phyloP scores from a whole-genome alignment of 2,329 filamentous ascomycete species.

The Lecanicillium sp. region DNA sequence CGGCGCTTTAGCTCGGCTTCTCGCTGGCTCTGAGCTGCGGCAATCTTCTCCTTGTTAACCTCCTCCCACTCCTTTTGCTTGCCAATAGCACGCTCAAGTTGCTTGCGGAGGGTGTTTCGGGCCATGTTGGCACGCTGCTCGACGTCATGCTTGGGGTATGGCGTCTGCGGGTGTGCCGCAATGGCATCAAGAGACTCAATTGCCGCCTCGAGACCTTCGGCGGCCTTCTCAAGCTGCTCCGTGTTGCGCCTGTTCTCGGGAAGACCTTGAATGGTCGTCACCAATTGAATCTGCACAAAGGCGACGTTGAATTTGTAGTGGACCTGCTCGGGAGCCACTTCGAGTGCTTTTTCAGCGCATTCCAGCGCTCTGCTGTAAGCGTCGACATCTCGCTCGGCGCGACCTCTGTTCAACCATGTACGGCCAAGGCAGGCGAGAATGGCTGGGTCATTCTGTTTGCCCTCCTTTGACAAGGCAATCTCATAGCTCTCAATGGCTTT shows the following conservation, averaged over 20 bases:
- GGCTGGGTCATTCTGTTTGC: slow-evolving; percentile 64
- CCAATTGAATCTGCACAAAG: slow-evolving; percentile 93
- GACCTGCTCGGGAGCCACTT: slow-evolving; percentile 72
- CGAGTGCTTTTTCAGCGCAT: slow-evolving; percentile 65
- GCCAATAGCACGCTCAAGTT: slow-evolving; percentile 78
- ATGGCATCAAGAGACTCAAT: slow-evolving; percentile 67
- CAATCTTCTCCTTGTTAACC: slow-evolving; percentile 82
- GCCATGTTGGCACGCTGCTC: slow-evolving; percentile 98
- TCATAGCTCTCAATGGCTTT: slow-evolving; percentile 96
- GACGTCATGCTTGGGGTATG: slow-evolving; percentile 84
- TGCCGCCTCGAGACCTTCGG: slow-evolving; percentile 74
- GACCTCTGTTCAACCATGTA: slow-evolving; percentile 78
- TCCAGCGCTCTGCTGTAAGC: slow-evolving; percentile 52
- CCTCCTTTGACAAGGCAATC: slow-evolving; percentile 70
- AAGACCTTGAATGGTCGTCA: slow-evolving; percentile 69
- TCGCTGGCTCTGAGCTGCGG: slow-evolving; percentile 70
- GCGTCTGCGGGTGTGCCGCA: slow-evolving; percentile 59
- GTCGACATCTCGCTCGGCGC: slow-evolving; percentile 52
- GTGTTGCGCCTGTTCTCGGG: slow-evolving; percentile 71
- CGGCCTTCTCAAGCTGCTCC: slow-evolving; percentile 73
- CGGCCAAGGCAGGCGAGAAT: slow-evolving; percentile 83
- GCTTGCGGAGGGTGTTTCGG: slow-evolving; percentile 86
- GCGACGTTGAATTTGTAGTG: slow-evolving; percentile 98
- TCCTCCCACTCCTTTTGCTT: slow-evolving; percentile 88
- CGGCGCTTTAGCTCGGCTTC: slow-evolving; percentile 73